Percentiles rank a stretch among this genome's conserved stretches.
phyloP scores from a whole-genome alignment of 1,284 basidiomycete genomes.

The Ustilago lituana region DNA sequence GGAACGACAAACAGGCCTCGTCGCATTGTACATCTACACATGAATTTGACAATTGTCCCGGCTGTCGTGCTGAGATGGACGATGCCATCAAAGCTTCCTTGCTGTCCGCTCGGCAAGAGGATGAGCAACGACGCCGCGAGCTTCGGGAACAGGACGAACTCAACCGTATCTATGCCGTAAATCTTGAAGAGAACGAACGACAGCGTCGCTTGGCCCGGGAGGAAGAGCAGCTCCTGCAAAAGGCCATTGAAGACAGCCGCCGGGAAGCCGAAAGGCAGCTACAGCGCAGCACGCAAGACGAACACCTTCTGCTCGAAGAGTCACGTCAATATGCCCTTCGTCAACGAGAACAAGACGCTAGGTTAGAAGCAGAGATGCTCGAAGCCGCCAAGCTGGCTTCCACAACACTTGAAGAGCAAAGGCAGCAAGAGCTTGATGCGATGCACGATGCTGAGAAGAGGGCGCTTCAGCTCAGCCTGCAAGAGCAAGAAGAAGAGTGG shows the following conservation, averaged over 20 bases:
- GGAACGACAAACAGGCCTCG: not conserved
- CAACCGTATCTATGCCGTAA: conserved; percentile 24
- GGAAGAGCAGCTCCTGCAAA: conserved; percentile 32
- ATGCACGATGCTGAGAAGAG: conserved; percentile 34
- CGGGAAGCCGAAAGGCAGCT: conserved; percentile 31
- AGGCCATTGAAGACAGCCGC: conserved; percentile 37
- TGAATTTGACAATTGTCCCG: conserved; percentile 41
- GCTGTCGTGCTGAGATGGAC: conserved; percentile 44
- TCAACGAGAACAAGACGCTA: conserved; percentile 21
- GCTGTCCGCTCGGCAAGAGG: conserved; percentile 30
- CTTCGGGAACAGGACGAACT: conserved; percentile 31
- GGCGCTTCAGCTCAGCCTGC: conserved; percentile 39
- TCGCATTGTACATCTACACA: conserved; percentile 21
- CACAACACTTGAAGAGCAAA: conserved; percentile 9
- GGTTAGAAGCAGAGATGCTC: conserved; percentile 25
- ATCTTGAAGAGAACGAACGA: conserved; percentile 25
- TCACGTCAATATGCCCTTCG: conserved; percentile 35
- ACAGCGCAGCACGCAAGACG: conserved; percentile 13
- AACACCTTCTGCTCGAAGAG: conserved; percentile 34
- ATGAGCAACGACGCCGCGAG: conserved; percentile 15
- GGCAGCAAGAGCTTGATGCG: conserved; percentile 11
- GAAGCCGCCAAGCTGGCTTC: conserved; percentile 35
- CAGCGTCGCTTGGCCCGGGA: conserved; percentile 29
- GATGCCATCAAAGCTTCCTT: conserved; percentile 45
- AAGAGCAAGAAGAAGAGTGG: conserved; percentile 52